These are phyloP conservation scores for Nicotiana benthamiana DNA, from an alignment of 257 asterid genomes.

Conservation along the genomic window DNA sequence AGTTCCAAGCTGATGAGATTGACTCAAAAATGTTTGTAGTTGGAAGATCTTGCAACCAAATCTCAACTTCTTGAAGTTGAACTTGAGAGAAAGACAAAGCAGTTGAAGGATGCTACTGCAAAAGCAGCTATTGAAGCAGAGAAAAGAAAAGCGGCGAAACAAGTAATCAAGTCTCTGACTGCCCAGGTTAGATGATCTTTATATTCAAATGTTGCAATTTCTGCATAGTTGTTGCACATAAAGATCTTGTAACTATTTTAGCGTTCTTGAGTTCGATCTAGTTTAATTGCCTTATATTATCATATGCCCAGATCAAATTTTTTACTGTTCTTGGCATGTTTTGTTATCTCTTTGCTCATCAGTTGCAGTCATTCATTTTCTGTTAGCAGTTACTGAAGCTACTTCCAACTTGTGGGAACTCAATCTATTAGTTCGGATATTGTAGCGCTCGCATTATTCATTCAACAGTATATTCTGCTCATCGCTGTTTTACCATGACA, in stretches of 20 bases:
- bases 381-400: not conserved
- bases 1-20: not conserved
- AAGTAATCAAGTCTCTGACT: conserved; percentile 62
- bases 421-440: not conserved
- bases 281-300: not conserved
- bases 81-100: conserved; percentile 50
- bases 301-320: not conserved
- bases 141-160: conserved; percentile 66
- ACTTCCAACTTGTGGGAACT: not conserved
- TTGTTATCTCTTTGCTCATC: not conserved
- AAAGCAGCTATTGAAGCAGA: conserved; percentile 60
- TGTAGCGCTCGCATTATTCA: not conserved
- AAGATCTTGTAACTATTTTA: not conserved
- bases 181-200: conserved; percentile 49
- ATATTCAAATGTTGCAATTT: not conserved
- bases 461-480: not conserved
- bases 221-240: not conserved
- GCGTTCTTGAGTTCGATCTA: not conserved
- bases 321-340: not conserved
- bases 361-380: not conserved
- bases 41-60: conserved; percentile 63
- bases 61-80: conserved; percentile 62
- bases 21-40: conserved; percentile 29
- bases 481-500: not conserved
- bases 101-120: conserved; percentile 49